Percentiles rank a stretch among this genome's conserved stretches.
These are phyloP conservation scores for Allantophomopsis lycopodina DNA, from an alignment of 2,329 filamentous ascomycete genomes.

Conservation along the genomic window DNA sequence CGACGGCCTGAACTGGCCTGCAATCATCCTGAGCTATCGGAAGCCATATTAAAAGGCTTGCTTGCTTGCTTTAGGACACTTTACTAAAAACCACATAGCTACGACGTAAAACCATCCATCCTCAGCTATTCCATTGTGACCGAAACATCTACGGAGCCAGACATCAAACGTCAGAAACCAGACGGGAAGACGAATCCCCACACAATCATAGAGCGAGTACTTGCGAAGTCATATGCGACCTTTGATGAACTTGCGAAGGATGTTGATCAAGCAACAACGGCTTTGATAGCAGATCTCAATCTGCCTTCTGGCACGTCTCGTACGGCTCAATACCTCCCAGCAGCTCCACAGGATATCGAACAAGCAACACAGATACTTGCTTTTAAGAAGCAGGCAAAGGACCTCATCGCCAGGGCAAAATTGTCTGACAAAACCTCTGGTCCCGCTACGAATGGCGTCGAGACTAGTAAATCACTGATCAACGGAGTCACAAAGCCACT, in stretches of 20 bases:
- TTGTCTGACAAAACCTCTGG: too few relatives aligned
- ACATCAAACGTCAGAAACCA: constrained; percentile 46
- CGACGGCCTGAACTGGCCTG: too few relatives aligned
- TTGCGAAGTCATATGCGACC: constrained; percentile 36
- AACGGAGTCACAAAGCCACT: constrained; percentile 6
- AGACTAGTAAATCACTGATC: too few relatives aligned
- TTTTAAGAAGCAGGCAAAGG: constrained; percentile 50
- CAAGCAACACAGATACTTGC: constrained; percentile 12
- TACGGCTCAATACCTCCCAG: constrained; percentile 10
- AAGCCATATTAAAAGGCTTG: too few relatives aligned
- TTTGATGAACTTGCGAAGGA: constrained; percentile 54
- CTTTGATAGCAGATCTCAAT: constrained; percentile 33
- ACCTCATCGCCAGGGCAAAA: constrained; percentile 28
- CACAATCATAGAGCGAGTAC: constrained; percentile 25
- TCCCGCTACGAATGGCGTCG: too few relatives aligned
- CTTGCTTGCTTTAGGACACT: too few relatives aligned
- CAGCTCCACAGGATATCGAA: constrained; percentile 9
- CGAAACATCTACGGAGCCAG: constrained; percentile 32
- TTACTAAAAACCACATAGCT: constrained; percentile 22
- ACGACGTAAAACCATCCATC: constrained; percentile 38
- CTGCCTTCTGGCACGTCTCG: constrained; percentile 15
- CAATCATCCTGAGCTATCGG: too few relatives aligned
- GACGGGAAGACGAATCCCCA: constrained; percentile 24
- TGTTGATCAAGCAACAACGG: constrained; percentile 31
- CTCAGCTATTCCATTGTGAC: constrained; percentile 38